Evolutionary conservation across 1,284 basidiomycete species (phyloP).

Genomic region (Rhodotorula sp.): DNA sequence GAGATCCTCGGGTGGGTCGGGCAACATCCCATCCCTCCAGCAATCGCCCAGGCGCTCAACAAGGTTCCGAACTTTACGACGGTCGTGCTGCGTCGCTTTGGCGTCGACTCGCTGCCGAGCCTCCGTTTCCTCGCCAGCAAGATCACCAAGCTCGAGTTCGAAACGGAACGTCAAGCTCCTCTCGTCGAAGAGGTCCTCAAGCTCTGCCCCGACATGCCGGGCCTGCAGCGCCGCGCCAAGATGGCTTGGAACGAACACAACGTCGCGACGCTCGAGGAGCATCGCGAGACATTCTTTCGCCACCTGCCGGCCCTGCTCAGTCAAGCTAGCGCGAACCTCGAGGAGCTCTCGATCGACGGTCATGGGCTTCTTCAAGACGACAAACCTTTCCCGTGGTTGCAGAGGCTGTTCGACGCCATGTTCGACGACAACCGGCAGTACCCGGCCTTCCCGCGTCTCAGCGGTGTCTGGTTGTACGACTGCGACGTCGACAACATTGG

Average conservation of each 20-base stretch:
- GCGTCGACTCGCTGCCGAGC: conserved; percentile 6
- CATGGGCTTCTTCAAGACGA: neutral
- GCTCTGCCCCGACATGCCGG: conserved; percentile 1
- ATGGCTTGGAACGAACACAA: neutral
- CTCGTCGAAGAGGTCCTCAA: too few species aligned
- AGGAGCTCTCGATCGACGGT: neutral
- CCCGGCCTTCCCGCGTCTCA: conserved; percentile 4
- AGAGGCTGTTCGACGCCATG: conserved; percentile 1
- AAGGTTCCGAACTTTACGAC: neutral
- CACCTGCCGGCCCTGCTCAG: neutral
- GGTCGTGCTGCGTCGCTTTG: neutral
- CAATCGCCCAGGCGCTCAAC: neutral
- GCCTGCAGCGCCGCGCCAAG: neutral
- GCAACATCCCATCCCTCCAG: neutral
- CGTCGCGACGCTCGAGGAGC: neutral
- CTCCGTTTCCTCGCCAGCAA: conserved; percentile 7
- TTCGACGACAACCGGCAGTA: conserved; percentile 2
- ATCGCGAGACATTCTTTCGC: neutral
- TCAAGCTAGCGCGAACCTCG: neutral
- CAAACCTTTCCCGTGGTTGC: neutral
- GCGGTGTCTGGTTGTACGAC: neutral
- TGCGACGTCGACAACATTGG: neutral
- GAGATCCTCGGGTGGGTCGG: neutral
- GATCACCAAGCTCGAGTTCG: neutral
- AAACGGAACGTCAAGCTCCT: neutral